Evolutionary conservation across 768 basidiomycete species (phyloP).

Genomic region (Scleroderma citrinum): DNA sequence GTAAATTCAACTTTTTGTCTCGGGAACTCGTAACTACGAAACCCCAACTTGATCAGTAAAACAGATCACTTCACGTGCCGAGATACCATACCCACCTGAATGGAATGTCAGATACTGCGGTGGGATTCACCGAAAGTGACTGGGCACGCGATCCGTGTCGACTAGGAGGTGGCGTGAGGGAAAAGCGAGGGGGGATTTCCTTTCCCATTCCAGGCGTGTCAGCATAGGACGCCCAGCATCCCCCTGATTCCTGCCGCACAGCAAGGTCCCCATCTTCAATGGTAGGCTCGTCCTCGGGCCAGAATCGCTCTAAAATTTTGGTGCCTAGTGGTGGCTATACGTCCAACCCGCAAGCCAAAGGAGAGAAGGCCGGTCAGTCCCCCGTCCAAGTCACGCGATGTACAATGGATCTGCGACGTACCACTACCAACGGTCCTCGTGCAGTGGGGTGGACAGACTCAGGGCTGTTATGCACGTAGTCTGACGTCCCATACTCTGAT

Average conservation of each 20-base stretch:
- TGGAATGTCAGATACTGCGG: neutral
- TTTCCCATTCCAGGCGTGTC: neutral
- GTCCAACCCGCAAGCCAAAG: too few species aligned
- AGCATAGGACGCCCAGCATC: neutral
- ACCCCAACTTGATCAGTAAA: too few species aligned
- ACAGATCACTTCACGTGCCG: too few species aligned
- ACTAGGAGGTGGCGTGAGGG: constrained; percentile 1
- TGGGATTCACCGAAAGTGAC: neutral
- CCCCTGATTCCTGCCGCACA: neutral
- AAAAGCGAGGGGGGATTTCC: neutral
- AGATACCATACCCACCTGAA: neutral
- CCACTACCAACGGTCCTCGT: neutral
- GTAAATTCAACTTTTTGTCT: neutral
- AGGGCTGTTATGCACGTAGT: neutral
- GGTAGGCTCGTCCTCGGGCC: neutral
- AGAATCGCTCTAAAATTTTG: constrained; percentile 2
- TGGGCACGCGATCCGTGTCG: neutral
- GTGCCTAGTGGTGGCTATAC: neutral
- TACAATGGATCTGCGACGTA: neutral
- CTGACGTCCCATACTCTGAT: neutral
- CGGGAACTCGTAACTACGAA: neutral
- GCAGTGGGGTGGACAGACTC: neutral
- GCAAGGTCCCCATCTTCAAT: neutral
- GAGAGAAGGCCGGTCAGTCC: too few species aligned
- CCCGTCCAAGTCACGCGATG: too few species aligned